These are phyloP conservation scores for Syncephalastrum sp. DNA, from an alignment of 371 early-diverging fungal species.

Conservation along the genomic window DNA sequence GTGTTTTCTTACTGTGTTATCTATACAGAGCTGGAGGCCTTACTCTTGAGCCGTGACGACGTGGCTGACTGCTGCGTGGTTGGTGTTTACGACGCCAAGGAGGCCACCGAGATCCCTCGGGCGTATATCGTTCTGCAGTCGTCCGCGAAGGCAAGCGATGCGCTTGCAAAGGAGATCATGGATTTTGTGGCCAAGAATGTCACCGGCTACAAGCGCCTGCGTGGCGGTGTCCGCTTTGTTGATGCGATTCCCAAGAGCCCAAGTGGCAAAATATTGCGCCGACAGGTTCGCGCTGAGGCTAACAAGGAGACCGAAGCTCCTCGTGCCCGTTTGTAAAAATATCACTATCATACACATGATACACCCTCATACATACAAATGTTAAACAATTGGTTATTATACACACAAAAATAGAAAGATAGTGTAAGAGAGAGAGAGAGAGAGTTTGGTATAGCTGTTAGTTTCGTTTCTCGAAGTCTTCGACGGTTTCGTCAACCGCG, in stretches of 20 bases:
- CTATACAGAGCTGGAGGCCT: slow-evolving; percentile 77
- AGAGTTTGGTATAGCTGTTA: too few relatives aligned
- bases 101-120: slow-evolving; percentile 78
- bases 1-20: background rate
- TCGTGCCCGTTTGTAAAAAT: slow-evolving; percentile 9
- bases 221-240: slow-evolving; percentile 75
- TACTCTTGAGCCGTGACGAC: slow-evolving; percentile 65
- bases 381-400: too few relatives aligned
- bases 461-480: too few relatives aligned
- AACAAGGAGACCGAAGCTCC: slow-evolving; percentile 32
- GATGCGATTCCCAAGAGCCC: slow-evolving; percentile 74
- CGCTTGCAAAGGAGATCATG: slow-evolving; percentile 48
- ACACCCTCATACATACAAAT: too few relatives aligned
- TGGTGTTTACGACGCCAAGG: slow-evolving; percentile 57
- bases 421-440: too few relatives aligned
- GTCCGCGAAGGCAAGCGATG: slow-evolving; percentile 8
- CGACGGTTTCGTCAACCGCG: too few relatives aligned
- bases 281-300: slow-evolving; percentile 42
- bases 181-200: slow-evolving; percentile 61
- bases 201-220: slow-evolving; percentile 73
- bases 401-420: too few relatives aligned
- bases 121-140: slow-evolving; percentile 71
- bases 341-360: too few relatives aligned
- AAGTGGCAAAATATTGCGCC: slow-evolving; percentile 78
- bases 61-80: slow-evolving; percentile 80